Evolutionary conservation across 805 yeast species (phyloP), one percentile per base, ranked within the genome.

Genomic region (Yarrowia sp.): DNA sequence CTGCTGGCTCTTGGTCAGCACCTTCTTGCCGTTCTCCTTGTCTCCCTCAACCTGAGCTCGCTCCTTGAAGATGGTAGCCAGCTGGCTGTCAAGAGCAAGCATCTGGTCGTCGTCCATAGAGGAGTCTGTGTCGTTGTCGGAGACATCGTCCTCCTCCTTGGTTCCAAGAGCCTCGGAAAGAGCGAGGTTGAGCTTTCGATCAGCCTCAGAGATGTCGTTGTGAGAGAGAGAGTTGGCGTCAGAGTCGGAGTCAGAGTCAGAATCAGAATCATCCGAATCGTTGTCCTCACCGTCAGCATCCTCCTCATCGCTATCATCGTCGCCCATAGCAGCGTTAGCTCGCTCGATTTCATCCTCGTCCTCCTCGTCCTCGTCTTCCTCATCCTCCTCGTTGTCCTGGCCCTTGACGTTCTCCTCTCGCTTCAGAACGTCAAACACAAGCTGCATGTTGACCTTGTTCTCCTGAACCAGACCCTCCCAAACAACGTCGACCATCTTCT

Each of bases 41-140:
- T 88, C 87, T 64, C 82, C 84, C 66, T 85, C 84, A 13, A 42
- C 41, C 53, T 31, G 41, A 6, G 51, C 53, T 68, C 97, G 82
- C 68, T 90, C 93, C 69, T 87, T 83, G 80, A 93, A 93, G 62
- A 93, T 93, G 61, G 80, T 81, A 0, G 97, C 83, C 29, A 93
- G 76, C 64, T 90, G 94, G 21, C 80, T 88, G 71, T 93, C 98
- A 68, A 93, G 81, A 19, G 92, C 96, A 86, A 91, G 84, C 98
- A 93, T 93, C 71, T 91, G 91, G 68, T 92, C 97, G 73, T 92
- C 97, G 64, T 92, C 96, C 96, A 91, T 89, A 0, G 93, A 85
- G 27, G 78, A 82, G 38, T 81, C 84, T 10, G 76, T 77, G 27
- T 78, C 81, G 13, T 74, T 77, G 13, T 61, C 33, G 7, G 63